Conservation (phyloP, 257 asterid genomes). For the Primulina huaijiensis region DNA sequence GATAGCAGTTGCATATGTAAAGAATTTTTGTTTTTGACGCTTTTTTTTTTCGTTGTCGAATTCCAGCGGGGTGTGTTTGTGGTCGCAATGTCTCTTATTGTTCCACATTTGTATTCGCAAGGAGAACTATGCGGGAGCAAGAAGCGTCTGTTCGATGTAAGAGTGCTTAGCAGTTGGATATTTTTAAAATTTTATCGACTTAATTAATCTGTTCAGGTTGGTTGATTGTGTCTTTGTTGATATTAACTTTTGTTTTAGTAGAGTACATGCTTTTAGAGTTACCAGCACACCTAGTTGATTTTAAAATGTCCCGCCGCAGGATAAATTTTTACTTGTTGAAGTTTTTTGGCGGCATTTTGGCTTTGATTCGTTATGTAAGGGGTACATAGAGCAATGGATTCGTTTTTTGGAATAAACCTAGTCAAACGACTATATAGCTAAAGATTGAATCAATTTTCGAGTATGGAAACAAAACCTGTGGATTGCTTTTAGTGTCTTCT, state of each 20-base stretch:
- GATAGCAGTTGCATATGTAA: not conserved
- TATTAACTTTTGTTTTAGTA: no score
- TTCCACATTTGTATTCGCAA: constrained; percentile 41
- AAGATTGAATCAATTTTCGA: no score
- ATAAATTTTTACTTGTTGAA: not conserved
- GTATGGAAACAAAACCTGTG: not conserved
- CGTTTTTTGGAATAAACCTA: no score
- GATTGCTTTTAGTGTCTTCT: not conserved
- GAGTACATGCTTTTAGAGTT: not conserved
- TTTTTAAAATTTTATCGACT: no score
- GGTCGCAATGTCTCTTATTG: constrained; percentile 24
- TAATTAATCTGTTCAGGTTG: not conserved
- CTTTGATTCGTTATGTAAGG: not conserved
- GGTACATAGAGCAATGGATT: not conserved
- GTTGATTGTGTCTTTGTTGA: not conserved
- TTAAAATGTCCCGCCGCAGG: not conserved
- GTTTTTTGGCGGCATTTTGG: not conserved
- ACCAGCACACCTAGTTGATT: not conserved
- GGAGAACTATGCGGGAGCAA: constrained; percentile 60
- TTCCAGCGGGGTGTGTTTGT: constrained; percentile 42
- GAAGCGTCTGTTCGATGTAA: constrained; percentile 51
- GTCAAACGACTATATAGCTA: no score
- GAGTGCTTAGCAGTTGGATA: not conserved
- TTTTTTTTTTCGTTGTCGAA: not conserved
- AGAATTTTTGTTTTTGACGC: not conserved